phyloP scores from a whole-genome alignment of 371 early-diverging fungal genomes.

The Lichtheimia ramosa region DNA sequence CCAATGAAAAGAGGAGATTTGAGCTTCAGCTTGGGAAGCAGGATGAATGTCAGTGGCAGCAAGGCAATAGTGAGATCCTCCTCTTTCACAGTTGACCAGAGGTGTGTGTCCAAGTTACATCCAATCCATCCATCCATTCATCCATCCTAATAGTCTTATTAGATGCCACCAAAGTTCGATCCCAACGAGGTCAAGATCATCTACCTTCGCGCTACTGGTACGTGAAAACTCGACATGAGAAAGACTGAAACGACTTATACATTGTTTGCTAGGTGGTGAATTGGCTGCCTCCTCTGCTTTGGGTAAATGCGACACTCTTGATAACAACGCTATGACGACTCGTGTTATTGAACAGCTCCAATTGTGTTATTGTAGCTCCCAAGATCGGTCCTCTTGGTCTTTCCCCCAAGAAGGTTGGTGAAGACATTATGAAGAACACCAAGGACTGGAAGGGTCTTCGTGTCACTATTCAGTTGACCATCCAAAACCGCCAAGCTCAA shows the following conservation, averaged over 20 bases:
- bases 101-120: constrained; percentile 4
- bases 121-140: constrained; percentile 26
- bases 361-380: constrained; percentile 53
- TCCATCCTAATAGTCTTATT: constrained; percentile 7
- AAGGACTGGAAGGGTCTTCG: constrained; percentile 98
- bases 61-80: constrained; percentile 3
- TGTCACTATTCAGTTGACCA: constrained; percentile 97
- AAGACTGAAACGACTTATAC: not conserved
- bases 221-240: not conserved
- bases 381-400: constrained; percentile 99
- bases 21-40: too few relatives aligned
- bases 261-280: constrained; percentile 73
- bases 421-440: constrained; percentile 99
- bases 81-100: constrained; percentile 9
- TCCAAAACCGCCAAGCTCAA: constrained; percentile 99
- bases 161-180: constrained; percentile 87
- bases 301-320: constrained; percentile 72
- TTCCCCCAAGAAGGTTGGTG: constrained; percentile 99
- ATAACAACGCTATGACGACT: too few relatives aligned
- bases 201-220: constrained; percentile 96
- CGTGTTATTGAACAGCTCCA: not conserved
- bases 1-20: too few relatives aligned
- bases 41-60: too few relatives aligned
- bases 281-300: constrained; percentile 98
- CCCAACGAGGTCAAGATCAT: constrained; percentile 90